Evolutionary conservation across 1,139 yeast genomes (phyloP), one percentile per base, ranked within the genome.

Genomic region (Geotrichum citri-aurantii): DNA sequence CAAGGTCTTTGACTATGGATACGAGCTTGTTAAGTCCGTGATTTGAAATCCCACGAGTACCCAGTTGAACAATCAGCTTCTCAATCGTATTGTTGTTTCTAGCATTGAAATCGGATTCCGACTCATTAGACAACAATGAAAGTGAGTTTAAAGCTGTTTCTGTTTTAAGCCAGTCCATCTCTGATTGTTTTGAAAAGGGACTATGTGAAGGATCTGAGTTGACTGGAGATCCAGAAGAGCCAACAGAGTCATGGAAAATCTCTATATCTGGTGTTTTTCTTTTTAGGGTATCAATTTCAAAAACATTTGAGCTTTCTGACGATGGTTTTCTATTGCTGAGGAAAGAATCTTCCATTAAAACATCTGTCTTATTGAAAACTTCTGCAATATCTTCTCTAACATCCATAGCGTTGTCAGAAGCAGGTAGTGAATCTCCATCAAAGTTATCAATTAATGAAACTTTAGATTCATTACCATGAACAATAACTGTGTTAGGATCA

Each of bases 21-120:
- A 56, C 52, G 2, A 56, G 50, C 29, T 42, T 48, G 29, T 56
- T 56, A n/a, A 56, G 37, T 1, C 56, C 59, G 31, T 56, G 48
- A 8, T 17, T n/a, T 5, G 44, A 26, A 14, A 56, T 37, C n/a
- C 26, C 37, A 19, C 56, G 29, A 2, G 14, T 31, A 11, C 48
- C 24, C 11, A 56, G 33, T 40, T 48, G 53, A 7, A 23, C 52
- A 23, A 56, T 24, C 24, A 56, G 37, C 10, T 42, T 21, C 11
- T 27, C 33, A 48, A 50, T 24, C 7, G 23, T 24, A 19, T 19
- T 26, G 10, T 14, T 37, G 44, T 37, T 37, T 37, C 44, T 37
- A n/a, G 44, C 21, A 37, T 37, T 37, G 14, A 29, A 48, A 24
- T 8, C 11, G 23, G 44, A 19, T 8, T 52, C 56, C 8, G 44